Percentiles rank a stretch among this genome's conserved stretches.
Evolutionary conservation across 305 asterid genomes (phyloP).

Genomic region (Fraxinus paxiana): DNA sequence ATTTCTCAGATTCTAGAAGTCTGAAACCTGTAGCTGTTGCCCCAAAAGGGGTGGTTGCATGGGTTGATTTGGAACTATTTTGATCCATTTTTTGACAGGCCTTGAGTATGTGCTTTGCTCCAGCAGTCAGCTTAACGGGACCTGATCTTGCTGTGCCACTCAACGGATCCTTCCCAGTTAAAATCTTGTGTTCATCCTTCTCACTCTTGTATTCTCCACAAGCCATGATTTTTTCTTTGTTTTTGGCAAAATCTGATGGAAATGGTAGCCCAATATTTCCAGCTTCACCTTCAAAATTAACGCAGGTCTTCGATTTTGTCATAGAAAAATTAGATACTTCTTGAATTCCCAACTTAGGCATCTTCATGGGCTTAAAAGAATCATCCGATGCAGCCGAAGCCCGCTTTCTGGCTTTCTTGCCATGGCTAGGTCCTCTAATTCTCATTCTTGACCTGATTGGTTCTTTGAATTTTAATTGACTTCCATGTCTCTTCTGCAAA

Average conservation of each 20-base stretch:
- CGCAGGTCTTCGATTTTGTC: constrained; percentile 20
- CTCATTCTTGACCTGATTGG: constrained; percentile 31
- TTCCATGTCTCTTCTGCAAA: constrained; percentile 24
- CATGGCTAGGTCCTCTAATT: constrained; percentile 27
- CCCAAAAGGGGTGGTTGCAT: constrained; percentile 29
- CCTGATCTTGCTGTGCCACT: constrained; percentile 31
- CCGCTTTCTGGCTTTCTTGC: constrained; percentile 37
- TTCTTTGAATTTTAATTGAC: constrained; percentile 26
- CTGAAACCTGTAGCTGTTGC: constrained; percentile 21
- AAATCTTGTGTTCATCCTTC: constrained; percentile 18
- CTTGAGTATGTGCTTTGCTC: constrained; percentile 43
- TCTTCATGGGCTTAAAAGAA: constrained; percentile 31
- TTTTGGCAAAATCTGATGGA: constrained; percentile 26
- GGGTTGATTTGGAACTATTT: constrained; percentile 24
- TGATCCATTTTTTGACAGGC: constrained; percentile 36
- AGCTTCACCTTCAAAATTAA: constrained; percentile 22
- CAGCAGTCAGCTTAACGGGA: constrained; percentile 42
- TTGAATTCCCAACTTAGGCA: constrained; percentile 32
- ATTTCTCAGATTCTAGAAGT: constrained; percentile 33
- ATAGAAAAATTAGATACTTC: constrained; percentile 27
- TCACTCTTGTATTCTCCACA: constrained; percentile 23
- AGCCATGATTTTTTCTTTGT: constrained; percentile 18
- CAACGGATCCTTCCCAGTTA: constrained; percentile 17
- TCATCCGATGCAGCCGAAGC: constrained; percentile 26
- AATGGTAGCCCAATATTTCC: constrained; percentile 10